These are phyloP conservation scores for Osmozyma mogii DNA, from an alignment of 805 yeast species.

Conservation along the genomic window DNA sequence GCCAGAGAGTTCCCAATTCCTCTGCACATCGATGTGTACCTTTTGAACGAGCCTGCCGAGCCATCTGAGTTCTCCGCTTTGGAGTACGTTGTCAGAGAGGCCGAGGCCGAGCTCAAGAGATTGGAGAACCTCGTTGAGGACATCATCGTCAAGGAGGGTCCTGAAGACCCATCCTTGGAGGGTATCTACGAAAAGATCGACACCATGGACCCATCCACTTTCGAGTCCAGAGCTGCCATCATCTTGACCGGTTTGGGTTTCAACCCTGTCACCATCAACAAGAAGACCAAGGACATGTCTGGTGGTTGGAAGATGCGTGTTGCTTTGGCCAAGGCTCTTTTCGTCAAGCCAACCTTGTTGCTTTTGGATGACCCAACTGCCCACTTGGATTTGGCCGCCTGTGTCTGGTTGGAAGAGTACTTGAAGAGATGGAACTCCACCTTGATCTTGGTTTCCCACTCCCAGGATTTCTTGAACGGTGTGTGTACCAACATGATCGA, in stretches of 20 bases:
- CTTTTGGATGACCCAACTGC: constrained; percentile 98
- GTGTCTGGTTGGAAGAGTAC: constrained; percentile 99
- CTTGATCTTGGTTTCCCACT: constrained; percentile 90
- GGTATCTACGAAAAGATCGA: constrained; percentile 93
- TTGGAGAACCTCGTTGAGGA: constrained; percentile 89
- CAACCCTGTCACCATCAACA: constrained; percentile 75
- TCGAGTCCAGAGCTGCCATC: constrained; percentile 93
- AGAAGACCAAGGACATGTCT: constrained; percentile 97
- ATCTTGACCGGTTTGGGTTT: constrained; percentile 97
- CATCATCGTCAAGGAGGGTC: constrained; percentile 83
- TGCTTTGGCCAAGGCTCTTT: constrained; percentile 93
- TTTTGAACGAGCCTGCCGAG: constrained; percentile 96
- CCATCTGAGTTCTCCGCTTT: constrained; percentile 88
- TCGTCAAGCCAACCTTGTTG: constrained; percentile 93
- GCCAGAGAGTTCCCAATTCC: constrained; percentile 96
- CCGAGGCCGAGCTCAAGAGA: constrained; percentile 85
- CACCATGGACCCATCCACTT: constrained; percentile 90
- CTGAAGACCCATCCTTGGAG: constrained; percentile 81
- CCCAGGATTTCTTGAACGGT: constrained; percentile 98
- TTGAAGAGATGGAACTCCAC: constrained; percentile 90
- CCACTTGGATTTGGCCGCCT: constrained; percentile 97
- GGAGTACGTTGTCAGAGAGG: constrained; percentile 95
- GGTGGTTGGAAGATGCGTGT: constrained; percentile 99
- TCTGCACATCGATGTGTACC: constrained; percentile 80
- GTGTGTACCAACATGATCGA: constrained; percentile 98